Base-by-base conservation (phyloP, 371 early-diverging fungal genomes). In the Choanephora cucurbitarum region DNA sequence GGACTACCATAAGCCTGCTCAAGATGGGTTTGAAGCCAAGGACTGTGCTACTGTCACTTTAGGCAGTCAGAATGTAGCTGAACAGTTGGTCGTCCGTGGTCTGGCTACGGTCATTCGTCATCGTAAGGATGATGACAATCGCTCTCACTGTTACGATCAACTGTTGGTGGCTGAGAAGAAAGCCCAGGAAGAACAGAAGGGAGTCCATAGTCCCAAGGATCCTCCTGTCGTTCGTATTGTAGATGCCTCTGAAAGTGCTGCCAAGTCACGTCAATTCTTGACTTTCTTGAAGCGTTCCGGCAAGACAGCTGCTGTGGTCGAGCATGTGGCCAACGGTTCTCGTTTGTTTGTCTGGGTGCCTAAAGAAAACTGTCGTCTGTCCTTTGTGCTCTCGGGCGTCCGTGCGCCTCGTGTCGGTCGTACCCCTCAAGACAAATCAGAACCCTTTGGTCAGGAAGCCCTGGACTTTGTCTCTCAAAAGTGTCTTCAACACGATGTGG, bases 401-500 rank as follows among this genome's bases (percentile, higher is more conserved):
- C 92, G 83, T 57, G 89, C 81, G 60, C 93, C 87, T 57, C 86
- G 83, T 59, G 88, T 81, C 10, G 86, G 87, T 31, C 84, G 85
- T 43, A 72, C 64, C 44, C 60, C 86, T 10, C 65, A 65, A 23
- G 92, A 92, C 52, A 86, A 83, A 46, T 72, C 87, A n/a, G 97
- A 98, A 58, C 92, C 96, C 3, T 92, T 83, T 65, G 96, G 93
- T 37, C 80, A 74, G 18, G 98, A 95, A 72, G 93, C 95, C 0
- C 68, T 89, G 28, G 84, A 82, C 4, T 89, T 83, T 66, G 81
- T 87, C 2, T 72, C 73, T 41, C 79, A 82, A 49, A 70, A 73
- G 23, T 79, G 81, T 58, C 81, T 95, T 55, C 98, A 97, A 74
- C 91, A 96, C 45, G 95, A 97, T 65, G 92, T 94, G 14, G 93